These are phyloP conservation scores for Phytopythium delawarense DNA, from an alignment of 352 stramenopile species.

Conservation along the genomic window DNA sequence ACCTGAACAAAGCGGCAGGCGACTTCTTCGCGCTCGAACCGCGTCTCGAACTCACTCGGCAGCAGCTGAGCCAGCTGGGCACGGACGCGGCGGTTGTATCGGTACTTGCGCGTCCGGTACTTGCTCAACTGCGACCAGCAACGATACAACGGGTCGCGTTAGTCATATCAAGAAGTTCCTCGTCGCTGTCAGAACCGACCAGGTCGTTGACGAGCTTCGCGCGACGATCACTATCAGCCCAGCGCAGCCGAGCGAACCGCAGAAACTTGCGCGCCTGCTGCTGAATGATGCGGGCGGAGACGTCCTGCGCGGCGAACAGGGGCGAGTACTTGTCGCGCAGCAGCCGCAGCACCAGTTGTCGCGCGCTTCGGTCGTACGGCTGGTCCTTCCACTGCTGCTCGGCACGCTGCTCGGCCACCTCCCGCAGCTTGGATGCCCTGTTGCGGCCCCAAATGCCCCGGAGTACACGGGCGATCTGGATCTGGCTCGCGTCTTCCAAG, in stretches of 20 bases:
- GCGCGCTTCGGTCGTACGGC: constrained; percentile 35
- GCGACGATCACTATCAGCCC: constrained; percentile 25
- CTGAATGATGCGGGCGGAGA: constrained; percentile 48
- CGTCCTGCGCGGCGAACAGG: constrained; percentile 58
- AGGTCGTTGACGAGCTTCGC: constrained; percentile 38
- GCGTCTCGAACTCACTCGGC: constrained; percentile 34
- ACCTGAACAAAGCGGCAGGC: constrained; percentile 37
- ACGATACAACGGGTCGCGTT: not conserved
- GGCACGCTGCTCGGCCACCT: constrained; percentile 14
- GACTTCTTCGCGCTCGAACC: constrained; percentile 43
- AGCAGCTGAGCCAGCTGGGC: constrained; percentile 38
- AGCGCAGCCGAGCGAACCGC: constrained; percentile 37
- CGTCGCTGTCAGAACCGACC: constrained; percentile 13
- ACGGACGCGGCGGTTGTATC: constrained; percentile 52
- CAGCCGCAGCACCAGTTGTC: constrained; percentile 30
- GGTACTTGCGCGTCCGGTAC: constrained; percentile 58
- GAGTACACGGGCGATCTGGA: constrained; percentile 59
- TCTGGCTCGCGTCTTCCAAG: constrained; percentile 58
- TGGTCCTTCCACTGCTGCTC: constrained; percentile 27
- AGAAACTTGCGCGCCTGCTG: constrained; percentile 31
- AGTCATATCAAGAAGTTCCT: not conserved
- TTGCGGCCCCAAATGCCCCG: constrained; percentile 56
- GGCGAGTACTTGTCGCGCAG: constrained; percentile 40
- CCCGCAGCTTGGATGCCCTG: constrained; percentile 12
- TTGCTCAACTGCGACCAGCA: constrained; percentile 33